phyloP scores from a whole-genome alignment of 306 rosid species.

The Cicer bijugum region DNA sequence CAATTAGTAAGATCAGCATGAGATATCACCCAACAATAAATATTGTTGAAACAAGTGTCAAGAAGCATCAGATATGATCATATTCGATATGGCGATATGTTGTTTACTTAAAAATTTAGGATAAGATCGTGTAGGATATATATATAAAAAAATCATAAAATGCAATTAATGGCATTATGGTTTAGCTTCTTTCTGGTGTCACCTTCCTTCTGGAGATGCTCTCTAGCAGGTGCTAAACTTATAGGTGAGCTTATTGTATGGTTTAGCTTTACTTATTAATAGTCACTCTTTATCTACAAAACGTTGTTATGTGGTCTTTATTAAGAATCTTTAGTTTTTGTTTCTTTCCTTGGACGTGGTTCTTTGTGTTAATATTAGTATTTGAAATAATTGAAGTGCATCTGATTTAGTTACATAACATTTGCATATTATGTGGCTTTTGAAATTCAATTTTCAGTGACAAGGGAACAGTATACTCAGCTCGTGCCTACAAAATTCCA shows the following conservation, averaged over 20 bases:
- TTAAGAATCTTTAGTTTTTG: slow-evolving; percentile 11
- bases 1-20: not conserved
- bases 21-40: not conserved
- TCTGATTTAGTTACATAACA: slow-evolving; percentile 25
- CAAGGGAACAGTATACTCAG: slow-evolving; percentile 89
- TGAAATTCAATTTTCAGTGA: slow-evolving; percentile 61
- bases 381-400: slow-evolving; percentile 28
- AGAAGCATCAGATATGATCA: not conserved
- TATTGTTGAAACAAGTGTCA: not conserved
- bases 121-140: not conserved
- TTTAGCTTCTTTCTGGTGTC: slow-evolving; percentile 12
- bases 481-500: slow-evolving; percentile 95
- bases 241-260: not conserved
- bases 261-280: slow-evolving; percentile 8
- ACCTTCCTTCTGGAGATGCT: slow-evolving; percentile 25
- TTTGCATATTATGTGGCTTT: slow-evolving; percentile 32
- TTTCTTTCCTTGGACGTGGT: slow-evolving; percentile 1
- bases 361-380: slow-evolving; percentile 15
- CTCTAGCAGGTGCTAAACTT: slow-evolving; percentile 7
- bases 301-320: not conserved
- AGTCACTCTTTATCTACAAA: slow-evolving; percentile 17
- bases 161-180: not conserved
- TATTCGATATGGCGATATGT: not conserved
- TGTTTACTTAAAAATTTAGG: not conserved
- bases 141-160: not conserved